A percentile compares a stretch with the other conserved stretches of the same genome.
Evolutionary conservation across 371 early-diverging fungal species (phyloP).

Genomic region (Amoeboaphelidium protococcarum): DNA sequence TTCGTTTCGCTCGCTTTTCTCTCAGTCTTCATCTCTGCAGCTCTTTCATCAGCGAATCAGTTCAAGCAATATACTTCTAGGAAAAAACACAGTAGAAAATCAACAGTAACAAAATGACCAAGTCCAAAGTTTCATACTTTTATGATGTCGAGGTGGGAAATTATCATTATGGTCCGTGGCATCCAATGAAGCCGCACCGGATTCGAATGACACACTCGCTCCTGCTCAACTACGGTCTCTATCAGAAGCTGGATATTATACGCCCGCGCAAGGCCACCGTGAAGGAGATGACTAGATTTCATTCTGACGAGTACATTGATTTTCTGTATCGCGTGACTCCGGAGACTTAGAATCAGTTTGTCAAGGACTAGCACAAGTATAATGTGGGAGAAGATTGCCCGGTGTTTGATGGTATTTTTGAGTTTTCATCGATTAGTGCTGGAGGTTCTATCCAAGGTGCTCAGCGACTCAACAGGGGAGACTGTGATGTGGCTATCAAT

Average conservation of each 20-base stretch:
- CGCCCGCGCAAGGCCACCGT: constrained; percentile 81
- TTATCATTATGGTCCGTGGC: constrained; percentile 47
- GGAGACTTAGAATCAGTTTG: constrained; percentile 43
- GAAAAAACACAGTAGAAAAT: no score
- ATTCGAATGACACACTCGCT: constrained; percentile 94
- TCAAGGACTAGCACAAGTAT: constrained; percentile 32
- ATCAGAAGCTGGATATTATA: constrained; percentile 73
- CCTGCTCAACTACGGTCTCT: constrained; percentile 79
- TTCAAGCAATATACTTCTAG: no score
- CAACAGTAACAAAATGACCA: no score
- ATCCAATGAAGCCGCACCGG: constrained; percentile 99
- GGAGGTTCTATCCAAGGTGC: constrained; percentile 85
- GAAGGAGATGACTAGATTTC: constrained; percentile 84
- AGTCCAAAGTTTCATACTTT: no score
- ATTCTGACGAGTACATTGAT: constrained; percentile 88
- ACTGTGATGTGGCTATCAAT: constrained; percentile 64
- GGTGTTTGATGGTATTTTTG: constrained; percentile 83
- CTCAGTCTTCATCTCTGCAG: no score
- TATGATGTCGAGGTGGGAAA: constrained; percentile 49
- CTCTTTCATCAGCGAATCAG: no score
- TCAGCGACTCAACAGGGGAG: constrained; percentile 36
- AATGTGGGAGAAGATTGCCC: constrained; percentile 95
- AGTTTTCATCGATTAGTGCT: constrained; percentile 74
- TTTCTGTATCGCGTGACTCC: constrained; percentile 77
- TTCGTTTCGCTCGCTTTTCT: no score